Percentiles rank a stretch among this genome's conserved stretches.
Evolutionary conservation across 192 early-diverging fungal species (phyloP).

Genomic region (Coemansia guatemalensis): DNA sequence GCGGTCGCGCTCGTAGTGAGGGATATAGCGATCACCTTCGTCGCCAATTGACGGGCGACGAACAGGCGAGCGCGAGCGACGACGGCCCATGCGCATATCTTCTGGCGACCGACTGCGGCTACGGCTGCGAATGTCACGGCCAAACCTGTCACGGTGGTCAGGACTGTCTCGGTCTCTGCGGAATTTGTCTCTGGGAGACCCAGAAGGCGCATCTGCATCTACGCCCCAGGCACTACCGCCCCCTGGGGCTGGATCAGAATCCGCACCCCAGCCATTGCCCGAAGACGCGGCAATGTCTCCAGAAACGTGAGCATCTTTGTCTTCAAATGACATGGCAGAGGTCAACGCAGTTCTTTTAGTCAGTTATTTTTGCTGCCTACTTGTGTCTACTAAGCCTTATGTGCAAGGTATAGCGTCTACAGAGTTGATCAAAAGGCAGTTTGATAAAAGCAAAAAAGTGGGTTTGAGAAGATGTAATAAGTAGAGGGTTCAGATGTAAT

Average conservation of each 20-base stretch:
- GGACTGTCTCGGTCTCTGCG: conserved; percentile 48
- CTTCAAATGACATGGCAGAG: conserved; percentile 49
- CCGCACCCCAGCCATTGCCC: conserved; percentile 12
- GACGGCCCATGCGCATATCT: conserved; percentile 32
- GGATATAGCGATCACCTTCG: conserved; percentile 77
- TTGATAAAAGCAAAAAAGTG: background rate
- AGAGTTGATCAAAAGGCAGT: conserved; percentile 1
- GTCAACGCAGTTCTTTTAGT: background rate
- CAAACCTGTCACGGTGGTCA: conserved; percentile 52
- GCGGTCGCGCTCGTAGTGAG: conserved; percentile 79
- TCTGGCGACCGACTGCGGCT: conserved; percentile 44
- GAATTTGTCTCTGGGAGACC: conserved; percentile 45
- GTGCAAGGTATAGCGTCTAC: conserved; percentile 13
- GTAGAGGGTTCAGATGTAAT: conserved; percentile 5
- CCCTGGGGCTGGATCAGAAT: background rate
- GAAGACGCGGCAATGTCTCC: conserved; percentile 16
- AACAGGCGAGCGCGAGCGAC: conserved; percentile 47
- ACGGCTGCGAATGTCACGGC: conserved; percentile 40
- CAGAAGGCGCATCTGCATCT: conserved; percentile 16
- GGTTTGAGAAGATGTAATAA: conserved; percentile 1
- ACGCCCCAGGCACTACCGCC: conserved; percentile 22
- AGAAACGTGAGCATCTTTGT: conserved; percentile 29
- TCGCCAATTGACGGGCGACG: conserved; percentile 41
- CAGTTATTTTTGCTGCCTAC: background rate
- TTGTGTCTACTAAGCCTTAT: conserved; percentile 6